Conservation (phyloP, 2,329 filamentous ascomycete species). For the Nannizziopsis arthrosporioides region DNA sequence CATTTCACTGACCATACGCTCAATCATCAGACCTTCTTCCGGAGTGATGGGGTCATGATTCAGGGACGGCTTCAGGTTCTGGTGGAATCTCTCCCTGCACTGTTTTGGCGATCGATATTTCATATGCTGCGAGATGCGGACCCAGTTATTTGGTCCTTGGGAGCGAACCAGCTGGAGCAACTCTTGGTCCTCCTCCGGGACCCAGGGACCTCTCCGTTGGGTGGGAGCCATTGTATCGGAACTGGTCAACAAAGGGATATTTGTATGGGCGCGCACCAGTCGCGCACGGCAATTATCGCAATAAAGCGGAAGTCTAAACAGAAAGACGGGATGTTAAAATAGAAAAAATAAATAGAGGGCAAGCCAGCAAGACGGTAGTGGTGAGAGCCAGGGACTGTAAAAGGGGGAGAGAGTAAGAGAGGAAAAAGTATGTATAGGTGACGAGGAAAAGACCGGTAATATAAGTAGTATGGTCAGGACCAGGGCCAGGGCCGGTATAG, state of each 20-base stretch:
- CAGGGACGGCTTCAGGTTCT: conserved; percentile 71
- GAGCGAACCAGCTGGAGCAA: conserved; percentile 59
- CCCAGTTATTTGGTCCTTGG: conserved; percentile 78
- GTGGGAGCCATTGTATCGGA: conserved; percentile 31
- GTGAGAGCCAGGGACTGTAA: no score
- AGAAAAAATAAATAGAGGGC: conserved; percentile 4
- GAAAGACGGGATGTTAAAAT: conserved; percentile 3
- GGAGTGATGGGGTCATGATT: conserved; percentile 62
- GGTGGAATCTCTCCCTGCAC: conserved; percentile 86
- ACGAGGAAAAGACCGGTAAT: conserved; percentile 6
- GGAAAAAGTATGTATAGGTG: background rate
- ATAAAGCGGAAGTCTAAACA: conserved; percentile 3
- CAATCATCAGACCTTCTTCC: conserved; percentile 61
- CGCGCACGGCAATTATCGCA: background rate
- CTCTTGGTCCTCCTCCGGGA: conserved; percentile 59
- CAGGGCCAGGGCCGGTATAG: background rate
- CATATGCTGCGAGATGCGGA: conserved; percentile 66
- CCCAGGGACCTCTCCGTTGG: conserved; percentile 73
- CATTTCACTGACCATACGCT: conserved; percentile 62
- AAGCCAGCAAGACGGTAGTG: no score
- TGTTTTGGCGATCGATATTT: conserved; percentile 78
- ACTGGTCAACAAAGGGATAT: background rate
- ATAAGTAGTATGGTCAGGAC: background rate
- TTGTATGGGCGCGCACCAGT: background rate
- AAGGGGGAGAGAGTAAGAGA: background rate